Base-by-base conservation (phyloP, 2,329 filamentous ascomycete genomes). In the Elsinoe perseae region DNA sequence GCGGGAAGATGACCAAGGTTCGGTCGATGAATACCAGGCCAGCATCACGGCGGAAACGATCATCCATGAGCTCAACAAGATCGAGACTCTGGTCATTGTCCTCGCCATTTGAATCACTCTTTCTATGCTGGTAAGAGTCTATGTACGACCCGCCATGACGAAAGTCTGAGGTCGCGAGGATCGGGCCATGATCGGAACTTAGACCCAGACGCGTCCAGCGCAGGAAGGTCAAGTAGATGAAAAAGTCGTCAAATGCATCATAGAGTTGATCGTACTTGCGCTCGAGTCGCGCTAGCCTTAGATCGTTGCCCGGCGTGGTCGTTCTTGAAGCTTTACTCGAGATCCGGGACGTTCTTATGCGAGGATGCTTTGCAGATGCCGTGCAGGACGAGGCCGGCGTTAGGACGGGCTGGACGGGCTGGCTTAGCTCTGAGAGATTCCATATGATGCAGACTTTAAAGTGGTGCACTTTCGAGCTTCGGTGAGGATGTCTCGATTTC, bases 131-230 rank as follows among this genome's bases (percentile, higher is more conserved):
- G 14, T 54, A 8, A 32, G 52, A 30, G 36, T 54, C 2, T 54
- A 54, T 20, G 52, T 54, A 9, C 52, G 52, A 12, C 7, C 43
- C 6, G 32, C 32, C 10, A 54, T 54, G 52, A 54, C 52, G 1
- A 54, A 40, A 20, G 23, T 40, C 25, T 54, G 32, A 16, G 40
- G 40, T 9, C 14, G 36, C 18, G 53, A 56, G 27, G 53, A 56
- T 21, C 48, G 53, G 53, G 42, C 53, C 3, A 56, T 56, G 53
- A 23, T 56, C 3, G 42, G 34, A 12, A 56, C 53, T 10, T 43
- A 40, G 44, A 50, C 44, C 9, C 44, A 50, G 16, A 50, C n/a
- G 44, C 25, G 32, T 50, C 21, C 44, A 36, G n/a, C 28, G 12
- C 12, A 12, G 6, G 28, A 30, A 30, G 5, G 28, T 30, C 6